A percentile compares a stretch with the other conserved stretches of the same genome.
These are phyloP conservation scores for Schizochytrium sp. DNA, from an alignment of 108 stramenopile species.

Conservation along the genomic window DNA sequence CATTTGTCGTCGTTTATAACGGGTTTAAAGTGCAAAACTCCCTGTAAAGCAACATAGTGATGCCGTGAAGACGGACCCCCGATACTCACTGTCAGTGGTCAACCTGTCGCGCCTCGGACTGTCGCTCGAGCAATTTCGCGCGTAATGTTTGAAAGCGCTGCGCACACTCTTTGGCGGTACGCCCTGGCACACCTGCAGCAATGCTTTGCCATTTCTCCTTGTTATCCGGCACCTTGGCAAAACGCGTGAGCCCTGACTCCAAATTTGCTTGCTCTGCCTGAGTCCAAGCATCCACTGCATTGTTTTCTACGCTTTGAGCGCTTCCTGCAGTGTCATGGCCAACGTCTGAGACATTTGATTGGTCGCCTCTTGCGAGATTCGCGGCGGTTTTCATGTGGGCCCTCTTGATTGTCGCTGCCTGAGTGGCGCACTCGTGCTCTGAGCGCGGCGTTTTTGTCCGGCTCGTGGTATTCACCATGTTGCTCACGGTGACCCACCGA, in stretches of 20 bases:
- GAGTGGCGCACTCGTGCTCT: slow-evolving; percentile 70
- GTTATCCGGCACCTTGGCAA: neutral
- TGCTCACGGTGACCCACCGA: slow-evolving; percentile 86
- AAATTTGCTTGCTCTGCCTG: neutral
- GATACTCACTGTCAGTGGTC: neutral
- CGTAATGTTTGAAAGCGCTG: neutral
- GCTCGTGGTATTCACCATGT: slow-evolving; percentile 63
- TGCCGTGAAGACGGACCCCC: neutral
- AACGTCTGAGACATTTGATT: neutral
- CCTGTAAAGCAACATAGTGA: too few relatives aligned
- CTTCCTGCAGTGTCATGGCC: neutral
- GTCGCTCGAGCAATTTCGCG: neutral
- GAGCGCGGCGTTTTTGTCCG: slow-evolving; percentile 54
- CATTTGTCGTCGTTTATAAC: too few relatives aligned
- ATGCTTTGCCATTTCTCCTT: neutral
- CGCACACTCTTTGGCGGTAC: neutral
- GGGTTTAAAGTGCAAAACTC: too few relatives aligned
- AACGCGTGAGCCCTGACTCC: neutral
- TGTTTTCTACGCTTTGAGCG: neutral
- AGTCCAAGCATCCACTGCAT: neutral
- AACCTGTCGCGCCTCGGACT: neutral
- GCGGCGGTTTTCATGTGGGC: neutral
- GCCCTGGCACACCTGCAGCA: neutral
- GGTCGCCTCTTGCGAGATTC: neutral
- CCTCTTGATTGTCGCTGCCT: neutral